Evolutionary conservation across 2,329 filamentous ascomycete genomes (phyloP), one percentile per base, ranked within the genome.

Genomic region (Delphinella strobiligena): DNA sequence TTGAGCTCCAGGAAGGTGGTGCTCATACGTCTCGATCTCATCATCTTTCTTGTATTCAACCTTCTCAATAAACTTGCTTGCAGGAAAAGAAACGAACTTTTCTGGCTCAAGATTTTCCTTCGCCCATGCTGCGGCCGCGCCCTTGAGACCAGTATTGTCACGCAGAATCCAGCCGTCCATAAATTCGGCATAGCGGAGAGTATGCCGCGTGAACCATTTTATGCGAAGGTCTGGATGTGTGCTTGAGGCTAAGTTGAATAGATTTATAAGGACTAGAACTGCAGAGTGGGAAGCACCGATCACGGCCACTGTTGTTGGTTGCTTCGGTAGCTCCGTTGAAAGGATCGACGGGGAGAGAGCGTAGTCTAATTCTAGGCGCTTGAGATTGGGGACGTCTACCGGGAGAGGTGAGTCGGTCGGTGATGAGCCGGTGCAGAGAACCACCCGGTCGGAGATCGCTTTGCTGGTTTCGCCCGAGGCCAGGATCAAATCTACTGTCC

Each of bases 141-240:
- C 75, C 54, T 80, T 80, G 19, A 80, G 62, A 3, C 76, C 76
- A 0, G 75, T 80, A 55, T 79, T 80, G 51, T 80, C 76, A 39
- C 72, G 67, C 18, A 76, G 56, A 43, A 79, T 78, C 74, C 75
- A 79, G 42, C 71, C 73, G 45, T 76, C 74, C 57, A 65, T 72
- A 52, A 69, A 72, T 49, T 74, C 68, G 12, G 76, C 76, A 46
- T 80, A 80, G 17, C 72, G 69, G 8, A 80, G 63, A 1, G 65
- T 56, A 47, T 75, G 70, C n/a, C 76, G 19, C 62, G 57, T 75
- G 55, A 80, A 77, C 75, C 75, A 80, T 49, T 71, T 72, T 39
- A 79, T 63, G 19, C 63, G 65, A 2, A 80, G 61, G 4, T 64
- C 52, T 0, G 71, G 68, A 44, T 77, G 73, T 0, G 66, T 66